Base-by-base conservation (phyloP, 2,329 filamentous ascomycete species). In the Blastomyces emzantsi region DNA sequence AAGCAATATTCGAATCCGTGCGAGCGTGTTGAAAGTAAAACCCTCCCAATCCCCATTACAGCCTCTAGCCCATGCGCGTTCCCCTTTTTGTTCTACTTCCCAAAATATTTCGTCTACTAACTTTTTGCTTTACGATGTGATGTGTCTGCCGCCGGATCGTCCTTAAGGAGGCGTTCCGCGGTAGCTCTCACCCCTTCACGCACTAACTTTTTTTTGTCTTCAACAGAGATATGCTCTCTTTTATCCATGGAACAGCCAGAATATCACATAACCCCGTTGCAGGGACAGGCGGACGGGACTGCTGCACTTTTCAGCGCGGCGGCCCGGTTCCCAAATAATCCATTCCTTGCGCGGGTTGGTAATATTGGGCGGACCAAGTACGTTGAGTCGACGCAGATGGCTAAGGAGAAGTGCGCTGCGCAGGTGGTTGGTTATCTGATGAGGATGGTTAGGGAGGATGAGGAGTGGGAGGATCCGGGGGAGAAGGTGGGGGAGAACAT, bases 271-370 rank as follows among this genome's bases (percentile, higher is more conserved):
- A 60, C 65, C 19, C 63, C 64, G 11, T 39, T 60, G 1, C 64
- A 67, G 25, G 63, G 64, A 25, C 56, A 60, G 7, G 55, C 4
- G 49, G 49, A 13, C 25, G 22, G 9, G 41, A 15, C 41, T 52
- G 49, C 25, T 52, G 5, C 63, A 13, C 45, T 66, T 33, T 69
- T 69, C 60, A 65, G 49, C 5, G 67, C 65, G 3, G 68, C 64
- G 8, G 70, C 68, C 8, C 66, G 67, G 33, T 73, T 73, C 56
- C 64, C 64, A 19, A 58, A 57, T 33, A 69, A 74, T 41, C 71
- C 71, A 3, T 73, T 70, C 39, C 69, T 74, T 33, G 57, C 65
- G 58, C 69, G 73, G 1, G 73, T 70, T 1, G 71, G 74, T n/a
- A 66, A 69, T 2, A 67, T 75, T 43, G 67, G 68, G 25, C 47